phyloP scores from a whole-genome alignment of 352 stramenopile species.

The Elongisporangium senticosum region DNA sequence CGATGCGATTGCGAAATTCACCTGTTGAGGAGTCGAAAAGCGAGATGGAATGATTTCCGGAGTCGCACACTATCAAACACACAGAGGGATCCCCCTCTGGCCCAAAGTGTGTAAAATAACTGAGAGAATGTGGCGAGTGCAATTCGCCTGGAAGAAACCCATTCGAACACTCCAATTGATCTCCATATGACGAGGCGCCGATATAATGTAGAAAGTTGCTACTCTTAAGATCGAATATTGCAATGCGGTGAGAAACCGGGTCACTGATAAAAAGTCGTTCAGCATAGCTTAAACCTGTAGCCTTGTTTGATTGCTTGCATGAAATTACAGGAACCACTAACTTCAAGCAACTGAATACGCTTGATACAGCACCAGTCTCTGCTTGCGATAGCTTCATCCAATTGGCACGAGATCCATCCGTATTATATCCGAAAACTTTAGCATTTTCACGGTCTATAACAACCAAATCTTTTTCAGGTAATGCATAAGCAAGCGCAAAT shows the following conservation, averaged over 20 bases:
- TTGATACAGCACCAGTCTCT: constrained; percentile 13
- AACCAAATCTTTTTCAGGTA: constrained; percentile 30
- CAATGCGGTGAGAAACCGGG: constrained; percentile 43
- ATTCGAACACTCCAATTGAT: constrained; percentile 33
- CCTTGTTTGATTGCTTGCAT: background rate
- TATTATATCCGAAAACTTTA: constrained; percentile 41
- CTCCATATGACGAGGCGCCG: constrained; percentile 50
- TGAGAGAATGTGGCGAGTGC: constrained; percentile 37
- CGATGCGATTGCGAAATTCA: constrained; percentile 33
- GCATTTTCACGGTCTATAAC: constrained; percentile 53
- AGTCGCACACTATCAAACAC: constrained; percentile 44
- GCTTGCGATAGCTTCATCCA: constrained; percentile 26
- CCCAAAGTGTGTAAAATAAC: background rate
- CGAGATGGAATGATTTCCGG: constrained; percentile 52
- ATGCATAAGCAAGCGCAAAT: constrained; percentile 22
- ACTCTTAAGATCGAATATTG: constrained; percentile 21
- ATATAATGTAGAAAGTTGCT: constrained; percentile 32
- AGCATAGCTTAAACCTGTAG: background rate
- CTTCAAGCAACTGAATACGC: constrained; percentile 25
- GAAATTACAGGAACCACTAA: constrained; percentile 1
- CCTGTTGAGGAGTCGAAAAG: constrained; percentile 39
- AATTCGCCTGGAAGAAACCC: constrained; percentile 50
- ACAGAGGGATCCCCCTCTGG: background rate
- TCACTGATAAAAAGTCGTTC: constrained; percentile 45
- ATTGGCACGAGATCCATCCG: constrained; percentile 32